Evolutionary conservation across 257 asterid species (phyloP).

Genomic region (Sherardia arvensis): DNA sequence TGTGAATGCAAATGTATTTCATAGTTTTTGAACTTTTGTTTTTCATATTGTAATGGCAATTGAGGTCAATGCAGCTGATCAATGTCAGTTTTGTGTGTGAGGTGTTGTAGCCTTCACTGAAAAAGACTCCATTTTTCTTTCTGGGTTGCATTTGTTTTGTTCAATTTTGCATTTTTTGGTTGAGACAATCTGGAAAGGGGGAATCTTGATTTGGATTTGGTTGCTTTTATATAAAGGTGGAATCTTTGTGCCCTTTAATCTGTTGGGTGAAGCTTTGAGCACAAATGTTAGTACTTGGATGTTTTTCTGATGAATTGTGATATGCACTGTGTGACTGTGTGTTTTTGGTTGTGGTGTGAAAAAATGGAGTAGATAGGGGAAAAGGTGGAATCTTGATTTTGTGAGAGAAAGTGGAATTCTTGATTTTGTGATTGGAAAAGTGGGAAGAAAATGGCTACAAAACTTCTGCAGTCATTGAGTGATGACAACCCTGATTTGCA

Average conservation of each 20-base stretch:
- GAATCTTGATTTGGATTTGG: slow-evolving; percentile 14
- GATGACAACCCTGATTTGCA: slow-evolving; percentile 79
- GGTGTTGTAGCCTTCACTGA: slow-evolving; percentile 5
- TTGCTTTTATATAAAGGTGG: slow-evolving; percentile 11
- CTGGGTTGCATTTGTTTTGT: slow-evolving; percentile 21
- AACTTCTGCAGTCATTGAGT: slow-evolving; percentile 66
- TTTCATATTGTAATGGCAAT: slow-evolving; percentile 3
- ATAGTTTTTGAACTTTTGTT: neutral
- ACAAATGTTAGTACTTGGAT: slow-evolving; percentile 3
- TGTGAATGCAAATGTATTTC: slow-evolving; percentile 9
- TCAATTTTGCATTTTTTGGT: slow-evolving; percentile 7
- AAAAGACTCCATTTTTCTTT: slow-evolving; percentile 24
- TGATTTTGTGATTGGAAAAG: slow-evolving; percentile 7
- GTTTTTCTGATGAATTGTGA: neutral
- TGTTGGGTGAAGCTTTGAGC: neutral
- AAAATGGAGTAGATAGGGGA: neutral
- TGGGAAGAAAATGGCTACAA: slow-evolving; percentile 61
- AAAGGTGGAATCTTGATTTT: neutral
- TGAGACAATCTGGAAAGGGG: slow-evolving; percentile 4
- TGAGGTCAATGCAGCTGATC: slow-evolving; percentile 13
- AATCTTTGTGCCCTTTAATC: slow-evolving; percentile 14
- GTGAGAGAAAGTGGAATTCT: slow-evolving; percentile 1
- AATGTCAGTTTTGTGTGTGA: slow-evolving; percentile 9
- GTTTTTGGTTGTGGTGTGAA: neutral
- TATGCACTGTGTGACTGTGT: neutral